These are phyloP conservation scores for Aspergillus quadrilineatus DNA, from an alignment of 2,329 filamentous ascomycete species.

Conservation along the genomic window DNA sequence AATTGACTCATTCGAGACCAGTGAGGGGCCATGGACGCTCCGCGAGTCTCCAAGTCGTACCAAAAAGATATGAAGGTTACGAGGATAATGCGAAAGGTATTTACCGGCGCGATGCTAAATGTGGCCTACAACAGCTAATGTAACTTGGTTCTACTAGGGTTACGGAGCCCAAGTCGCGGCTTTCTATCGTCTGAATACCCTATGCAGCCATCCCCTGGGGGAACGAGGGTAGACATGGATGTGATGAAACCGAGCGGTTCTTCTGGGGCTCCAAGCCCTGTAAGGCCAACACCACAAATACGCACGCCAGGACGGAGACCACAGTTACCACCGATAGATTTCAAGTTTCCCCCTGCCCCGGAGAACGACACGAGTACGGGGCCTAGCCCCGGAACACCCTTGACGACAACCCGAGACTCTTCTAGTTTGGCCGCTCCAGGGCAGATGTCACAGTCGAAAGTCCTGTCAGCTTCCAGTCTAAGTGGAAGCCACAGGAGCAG, in stretches of 20 bases:
- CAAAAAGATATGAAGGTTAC: conserved; percentile 47
- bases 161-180: conserved; percentile 35
- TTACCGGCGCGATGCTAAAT: neutral
- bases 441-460: conserved; percentile 51
- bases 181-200: conserved; percentile 33
- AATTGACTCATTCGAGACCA: conserved; percentile 51
- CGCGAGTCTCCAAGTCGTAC: conserved; percentile 74
- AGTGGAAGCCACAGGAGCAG: conserved; percentile 83
- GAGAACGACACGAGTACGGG: conserved; percentile 27
- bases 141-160: conserved; percentile 24
- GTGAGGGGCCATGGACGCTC: conserved; percentile 70
- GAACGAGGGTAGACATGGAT: conserved; percentile 36
- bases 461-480: conserved; percentile 75
- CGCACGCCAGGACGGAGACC: conserved; percentile 41
- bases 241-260: conserved; percentile 26
- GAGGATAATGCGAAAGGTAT: conserved; percentile 44
- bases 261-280: conserved; percentile 33
- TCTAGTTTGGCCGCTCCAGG: conserved; percentile 27
- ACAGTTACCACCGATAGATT: conserved; percentile 45
- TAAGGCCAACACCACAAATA: conserved; percentile 38
- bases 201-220: conserved; percentile 28
- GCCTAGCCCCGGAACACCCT: conserved; percentile 24
- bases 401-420: conserved; percentile 26
- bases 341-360: conserved; percentile 57
- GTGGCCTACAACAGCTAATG: neutral